A percentile compares a stretch with the other conserved stretches of the same genome.
Evolutionary conservation across 139 green algal species (phyloP).

Genomic region (Coccomyxa sp.): DNA sequence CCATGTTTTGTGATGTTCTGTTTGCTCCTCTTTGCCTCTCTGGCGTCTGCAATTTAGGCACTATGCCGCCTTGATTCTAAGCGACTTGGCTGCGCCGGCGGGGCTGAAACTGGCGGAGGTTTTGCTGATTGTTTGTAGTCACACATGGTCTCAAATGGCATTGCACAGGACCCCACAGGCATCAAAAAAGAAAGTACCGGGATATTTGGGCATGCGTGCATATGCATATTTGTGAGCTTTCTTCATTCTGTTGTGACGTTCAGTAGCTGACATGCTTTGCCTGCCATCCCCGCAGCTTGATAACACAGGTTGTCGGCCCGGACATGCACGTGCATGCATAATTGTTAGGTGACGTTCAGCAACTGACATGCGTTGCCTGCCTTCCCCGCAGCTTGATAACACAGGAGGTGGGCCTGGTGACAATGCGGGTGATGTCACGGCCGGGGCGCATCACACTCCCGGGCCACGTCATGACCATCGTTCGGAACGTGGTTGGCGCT

Average conservation of each 20-base stretch:
- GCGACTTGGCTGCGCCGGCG: too few relatives aligned
- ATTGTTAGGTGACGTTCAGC: not conserved
- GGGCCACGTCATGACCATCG: conserved; percentile 45
- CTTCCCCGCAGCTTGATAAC: conserved; percentile 30
- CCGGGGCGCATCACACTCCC: conserved; percentile 34
- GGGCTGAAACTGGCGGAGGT: too few relatives aligned
- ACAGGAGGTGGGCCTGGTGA: conserved; percentile 66
- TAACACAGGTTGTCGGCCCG: conserved; percentile 58
- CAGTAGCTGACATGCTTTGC: not conserved
- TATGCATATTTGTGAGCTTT: too few relatives aligned
- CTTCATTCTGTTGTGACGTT: not conserved
- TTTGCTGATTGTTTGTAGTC: not conserved
- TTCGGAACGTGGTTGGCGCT: conserved; percentile 27
- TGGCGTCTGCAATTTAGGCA: too few relatives aligned
- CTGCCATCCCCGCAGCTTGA: conserved; percentile 38
- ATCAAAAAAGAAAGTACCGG: not conserved
- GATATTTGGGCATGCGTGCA: too few relatives aligned
- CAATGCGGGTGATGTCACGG: conserved; percentile 52
- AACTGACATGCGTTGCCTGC: too few relatives aligned
- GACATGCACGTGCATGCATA: not conserved
- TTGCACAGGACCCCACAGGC: not conserved
- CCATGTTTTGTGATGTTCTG: not conserved
- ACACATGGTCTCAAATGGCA: not conserved
- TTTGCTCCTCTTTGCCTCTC: not conserved
- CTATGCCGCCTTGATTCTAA: too few relatives aligned